Percentiles rank a stretch among this genome's conserved stretches.
Conservation (phyloP, 2,329 filamentous ascomycete genomes). For the Tricladium varicosporioides region DNA sequence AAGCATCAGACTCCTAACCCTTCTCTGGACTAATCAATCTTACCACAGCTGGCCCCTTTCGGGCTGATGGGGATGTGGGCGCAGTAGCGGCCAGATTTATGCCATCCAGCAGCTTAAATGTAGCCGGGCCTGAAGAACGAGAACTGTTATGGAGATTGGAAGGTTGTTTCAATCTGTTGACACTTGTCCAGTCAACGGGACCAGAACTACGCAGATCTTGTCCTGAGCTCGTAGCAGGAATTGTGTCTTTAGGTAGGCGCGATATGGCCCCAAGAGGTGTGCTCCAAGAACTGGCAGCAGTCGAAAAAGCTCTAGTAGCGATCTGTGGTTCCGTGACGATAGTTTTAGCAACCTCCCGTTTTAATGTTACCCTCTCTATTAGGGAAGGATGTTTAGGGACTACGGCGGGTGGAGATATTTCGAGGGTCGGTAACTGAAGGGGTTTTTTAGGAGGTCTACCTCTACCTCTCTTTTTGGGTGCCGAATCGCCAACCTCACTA, state of each 20-base stretch:
- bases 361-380: slow-evolving; percentile 31
- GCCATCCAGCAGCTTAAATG: background rate
- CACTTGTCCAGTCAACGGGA: background rate
- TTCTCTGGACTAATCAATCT: slow-evolving; percentile 23
- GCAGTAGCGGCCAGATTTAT: background rate
- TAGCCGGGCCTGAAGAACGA: background rate
- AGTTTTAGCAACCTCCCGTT: slow-evolving; percentile 31
- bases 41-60: slow-evolving; percentile 28
- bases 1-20: slow-evolving; percentile 13
- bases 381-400: slow-evolving; percentile 25
- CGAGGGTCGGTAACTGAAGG: slow-evolving; percentile 4
- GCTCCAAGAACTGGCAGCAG: slow-evolving; percentile 5
- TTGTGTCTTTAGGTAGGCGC: background rate
- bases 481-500: slow-evolving; percentile 6
- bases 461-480: slow-evolving; percentile 23
- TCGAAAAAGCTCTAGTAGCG: background rate
- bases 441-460: slow-evolving; percentile 26
- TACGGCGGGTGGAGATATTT: background rate
- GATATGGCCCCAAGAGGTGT: slow-evolving; percentile 3
- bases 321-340: slow-evolving; percentile 18
- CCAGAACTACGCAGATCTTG: background rate
- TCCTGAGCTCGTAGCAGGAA: background rate
- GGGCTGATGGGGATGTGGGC: slow-evolving; percentile 1
- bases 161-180: background rate
- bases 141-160: background rate